These are phyloP conservation scores for Eucalyptus lansdowneana DNA, from an alignment of 345 rosid species.

Conservation along the genomic window DNA sequence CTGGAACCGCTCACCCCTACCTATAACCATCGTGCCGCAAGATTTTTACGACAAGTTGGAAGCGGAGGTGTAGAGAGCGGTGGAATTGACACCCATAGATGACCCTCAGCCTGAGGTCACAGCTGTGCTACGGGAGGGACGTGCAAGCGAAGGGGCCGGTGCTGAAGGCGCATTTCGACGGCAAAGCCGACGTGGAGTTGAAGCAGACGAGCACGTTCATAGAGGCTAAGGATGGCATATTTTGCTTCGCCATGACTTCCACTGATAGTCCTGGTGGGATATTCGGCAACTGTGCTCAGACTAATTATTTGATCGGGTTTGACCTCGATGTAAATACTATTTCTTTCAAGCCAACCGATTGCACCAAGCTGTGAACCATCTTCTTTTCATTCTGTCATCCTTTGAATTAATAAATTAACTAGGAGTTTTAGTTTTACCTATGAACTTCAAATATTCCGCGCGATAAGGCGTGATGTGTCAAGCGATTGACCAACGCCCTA, in stretches of 20 bases:
- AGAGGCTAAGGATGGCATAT: not conserved
- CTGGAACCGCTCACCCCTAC: too few species aligned
- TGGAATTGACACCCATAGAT: not conserved
- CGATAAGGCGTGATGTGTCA: too few species aligned
- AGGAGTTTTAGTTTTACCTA: not conserved
- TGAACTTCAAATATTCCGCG: not conserved
- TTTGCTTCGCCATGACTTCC: constrained; percentile 23
- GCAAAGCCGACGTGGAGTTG: constrained; percentile 21
- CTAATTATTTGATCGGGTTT: constrained; percentile 42
- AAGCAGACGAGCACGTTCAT: constrained; percentile 16
- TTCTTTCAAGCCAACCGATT: constrained; percentile 38
- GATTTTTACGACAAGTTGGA: constrained; percentile 10
- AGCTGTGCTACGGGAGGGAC: constrained; percentile 16
- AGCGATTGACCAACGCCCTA: too few species aligned
- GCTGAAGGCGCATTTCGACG: constrained; percentile 22
- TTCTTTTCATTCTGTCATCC: not conserved
- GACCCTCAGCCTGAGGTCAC: constrained; percentile 13
- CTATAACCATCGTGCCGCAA: constrained; percentile 23
- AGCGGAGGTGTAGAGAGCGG: not conserved
- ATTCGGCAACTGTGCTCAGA: constrained; percentile 36
- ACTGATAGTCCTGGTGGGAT: not conserved
- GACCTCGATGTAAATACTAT: constrained; percentile 11
- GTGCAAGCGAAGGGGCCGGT: constrained; percentile 6
- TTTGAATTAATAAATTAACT: not conserved
- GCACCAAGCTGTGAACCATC: constrained; percentile 2